These are phyloP conservation scores for Plasmodium vivax DNA, from an alignment of 169 alveolate genomes.

Conservation along the genomic window DNA sequence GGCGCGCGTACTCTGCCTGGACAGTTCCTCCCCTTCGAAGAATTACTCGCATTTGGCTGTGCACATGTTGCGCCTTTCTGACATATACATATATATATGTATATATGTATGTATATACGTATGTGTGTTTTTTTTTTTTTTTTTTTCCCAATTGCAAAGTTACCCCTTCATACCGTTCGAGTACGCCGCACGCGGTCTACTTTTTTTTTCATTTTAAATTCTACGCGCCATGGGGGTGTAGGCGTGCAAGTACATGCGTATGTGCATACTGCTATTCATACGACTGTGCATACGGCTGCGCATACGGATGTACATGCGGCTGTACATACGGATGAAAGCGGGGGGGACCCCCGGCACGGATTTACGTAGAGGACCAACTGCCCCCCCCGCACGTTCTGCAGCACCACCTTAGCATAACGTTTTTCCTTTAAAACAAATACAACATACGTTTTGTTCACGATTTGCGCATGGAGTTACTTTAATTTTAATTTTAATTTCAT, in stretches of 20 bases:
- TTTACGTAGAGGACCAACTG: not conserved
- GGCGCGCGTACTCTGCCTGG: not conserved
- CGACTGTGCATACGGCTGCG: not conserved
- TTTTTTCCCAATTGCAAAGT: not conserved
- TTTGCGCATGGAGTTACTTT: not conserved
- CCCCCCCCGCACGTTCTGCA: not conserved
- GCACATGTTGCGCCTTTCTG: not conserved
- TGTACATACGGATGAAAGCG: not conserved
- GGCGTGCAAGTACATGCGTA: not conserved
- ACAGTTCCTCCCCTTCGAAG: not conserved
- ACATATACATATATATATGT: not conserved
- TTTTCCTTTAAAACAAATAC: not conserved
- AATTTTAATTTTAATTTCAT: not conserved
- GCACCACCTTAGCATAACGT: conserved; percentile 48
- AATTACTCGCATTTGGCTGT: conserved; percentile 1
- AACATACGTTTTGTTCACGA: not conserved
- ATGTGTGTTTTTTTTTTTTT: too few relatives aligned
- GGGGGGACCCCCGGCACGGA: not conserved
- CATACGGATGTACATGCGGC: not conserved
- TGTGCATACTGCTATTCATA: not conserved
- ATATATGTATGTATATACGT: too few relatives aligned
- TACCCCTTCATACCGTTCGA: not conserved
- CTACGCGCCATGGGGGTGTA: not conserved
- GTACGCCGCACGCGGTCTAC: not conserved
- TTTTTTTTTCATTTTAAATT: not conserved